These are phyloP conservation scores for Arthrobotrys megalospora DNA, from an alignment of 2,329 filamentous ascomycete species.

Conservation along the genomic window DNA sequence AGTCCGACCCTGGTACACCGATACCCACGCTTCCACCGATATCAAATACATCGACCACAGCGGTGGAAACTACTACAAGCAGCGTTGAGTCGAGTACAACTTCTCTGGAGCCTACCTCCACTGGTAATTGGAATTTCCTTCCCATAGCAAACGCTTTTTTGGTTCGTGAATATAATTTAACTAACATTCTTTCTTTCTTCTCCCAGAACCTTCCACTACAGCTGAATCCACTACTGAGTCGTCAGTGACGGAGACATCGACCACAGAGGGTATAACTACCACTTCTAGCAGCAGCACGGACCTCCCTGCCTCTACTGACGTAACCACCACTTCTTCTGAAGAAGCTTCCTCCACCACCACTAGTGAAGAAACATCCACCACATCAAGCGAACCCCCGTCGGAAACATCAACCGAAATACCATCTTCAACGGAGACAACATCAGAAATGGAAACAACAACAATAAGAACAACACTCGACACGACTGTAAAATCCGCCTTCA, in stretches of 20 bases:
- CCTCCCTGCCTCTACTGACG: slow-evolving; percentile 33
- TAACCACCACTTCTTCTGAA: slow-evolving; percentile 6
- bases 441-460: slow-evolving; percentile 27
- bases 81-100: slow-evolving; percentile 21
- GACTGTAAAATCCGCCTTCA: slow-evolving; percentile 45
- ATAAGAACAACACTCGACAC: slow-evolving; percentile 46
- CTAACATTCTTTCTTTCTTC: slow-evolving; percentile 2
- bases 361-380: slow-evolving; percentile 13
- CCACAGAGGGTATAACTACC: slow-evolving; percentile 43
- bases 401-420: slow-evolving; percentile 16
- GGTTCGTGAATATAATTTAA: not conserved
- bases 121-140: slow-evolving; percentile 42
- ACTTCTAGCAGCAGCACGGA: slow-evolving; percentile 28
- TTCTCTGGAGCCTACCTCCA: slow-evolving; percentile 36
- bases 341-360: slow-evolving; percentile 21
- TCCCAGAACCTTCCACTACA: slow-evolving; percentile 9
- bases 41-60: slow-evolving; percentile 33
- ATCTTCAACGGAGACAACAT: slow-evolving; percentile 10
- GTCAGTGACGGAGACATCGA: slow-evolving; percentile 15
- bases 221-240: not conserved
- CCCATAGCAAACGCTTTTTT: not conserved
- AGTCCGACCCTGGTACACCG: slow-evolving; percentile 21
- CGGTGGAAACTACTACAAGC: slow-evolving; percentile 26
- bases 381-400: not conserved
- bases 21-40: not conserved